phyloP scores from a whole-genome alignment of 192 early-diverging fungal genomes.

The Borealophlyctis nickersoniae region DNA sequence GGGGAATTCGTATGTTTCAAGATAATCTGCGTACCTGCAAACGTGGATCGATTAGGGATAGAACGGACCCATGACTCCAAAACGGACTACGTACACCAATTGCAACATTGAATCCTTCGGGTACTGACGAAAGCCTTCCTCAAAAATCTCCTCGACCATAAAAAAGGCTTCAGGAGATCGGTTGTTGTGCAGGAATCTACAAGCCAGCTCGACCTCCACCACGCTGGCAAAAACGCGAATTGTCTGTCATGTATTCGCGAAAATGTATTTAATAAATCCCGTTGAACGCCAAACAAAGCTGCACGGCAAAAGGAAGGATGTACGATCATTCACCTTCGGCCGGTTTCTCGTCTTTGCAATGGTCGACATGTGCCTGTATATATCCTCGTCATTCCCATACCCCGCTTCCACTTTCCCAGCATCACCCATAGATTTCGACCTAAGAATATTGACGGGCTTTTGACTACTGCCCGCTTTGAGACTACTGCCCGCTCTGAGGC shows the following conservation, averaged over 20 bases:
- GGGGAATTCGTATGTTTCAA: constrained; percentile 9
- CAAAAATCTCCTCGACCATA: constrained; percentile 25
- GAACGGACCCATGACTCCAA: neutral
- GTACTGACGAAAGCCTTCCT: constrained; percentile 26
- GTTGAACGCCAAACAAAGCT: neutral
- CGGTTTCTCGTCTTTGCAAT: constrained; percentile 16
- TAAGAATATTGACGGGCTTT: neutral
- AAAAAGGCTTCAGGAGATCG: constrained; percentile 16
- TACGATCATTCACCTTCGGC: constrained; percentile 18
- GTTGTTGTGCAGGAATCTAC: constrained; percentile 26
- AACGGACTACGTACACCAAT: constrained; percentile 15
- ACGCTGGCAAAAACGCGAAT: constrained; percentile 15
- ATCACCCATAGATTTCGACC: neutral
- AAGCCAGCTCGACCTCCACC: constrained; percentile 23
- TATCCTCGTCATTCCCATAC: neutral
- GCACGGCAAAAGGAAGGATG: neutral
- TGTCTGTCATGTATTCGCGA: constrained; percentile 3
- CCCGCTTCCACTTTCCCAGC: neutral
- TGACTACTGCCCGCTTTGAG: neutral
- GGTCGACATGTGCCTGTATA: neutral
- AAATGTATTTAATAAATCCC: neutral
- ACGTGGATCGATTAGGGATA: neutral
- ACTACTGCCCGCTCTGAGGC: constrained; percentile 1
- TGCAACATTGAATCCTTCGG: constrained; percentile 17
- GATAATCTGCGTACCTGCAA: constrained; percentile 18